These are phyloP conservation scores for Wickerhamomyces xylosicus DNA, from an alignment of 805 yeast genomes.

Conservation along the genomic window DNA sequence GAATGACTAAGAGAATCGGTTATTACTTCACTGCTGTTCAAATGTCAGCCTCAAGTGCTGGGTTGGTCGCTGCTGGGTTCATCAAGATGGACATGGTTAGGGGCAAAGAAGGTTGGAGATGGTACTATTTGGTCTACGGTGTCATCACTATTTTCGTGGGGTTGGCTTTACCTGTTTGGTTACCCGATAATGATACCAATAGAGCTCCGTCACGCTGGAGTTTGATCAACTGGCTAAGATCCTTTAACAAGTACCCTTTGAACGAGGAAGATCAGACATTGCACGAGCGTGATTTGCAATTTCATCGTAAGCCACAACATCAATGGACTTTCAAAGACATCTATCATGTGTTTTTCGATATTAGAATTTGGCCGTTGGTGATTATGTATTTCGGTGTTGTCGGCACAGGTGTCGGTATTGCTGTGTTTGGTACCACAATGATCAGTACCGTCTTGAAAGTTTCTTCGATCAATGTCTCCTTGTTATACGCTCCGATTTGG, in stretches of 20 bases:
- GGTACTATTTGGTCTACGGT: constrained; percentile 78
- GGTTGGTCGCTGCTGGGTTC: constrained; percentile 79
- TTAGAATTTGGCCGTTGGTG: constrained; percentile 68
- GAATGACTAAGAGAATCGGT: constrained; percentile 73
- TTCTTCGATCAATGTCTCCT: constrained; percentile 54
- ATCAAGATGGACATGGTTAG: constrained; percentile 66
- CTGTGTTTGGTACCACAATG: constrained; percentile 75
- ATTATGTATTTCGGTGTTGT: constrained; percentile 91
- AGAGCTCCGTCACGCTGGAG: constrained; percentile 6
- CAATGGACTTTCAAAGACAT: constrained; percentile 57
- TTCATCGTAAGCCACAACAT: constrained; percentile 28
- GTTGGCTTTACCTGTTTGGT: constrained; percentile 63
- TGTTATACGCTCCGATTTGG: constrained; percentile 86
- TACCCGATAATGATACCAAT: constrained; percentile 44
- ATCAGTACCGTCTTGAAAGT: constrained; percentile 53
- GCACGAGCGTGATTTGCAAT: constrained; percentile 52
- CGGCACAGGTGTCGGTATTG: constrained; percentile 79
- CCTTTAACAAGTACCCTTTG: constrained; percentile 32
- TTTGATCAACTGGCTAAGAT: constrained; percentile 9
- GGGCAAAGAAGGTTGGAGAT: constrained; percentile 77
- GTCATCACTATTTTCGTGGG: constrained; percentile 56
- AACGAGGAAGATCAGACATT: constrained; percentile 38
- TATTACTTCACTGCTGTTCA: constrained; percentile 90
- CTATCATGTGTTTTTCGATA: constrained; percentile 41
- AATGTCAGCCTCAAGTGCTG: constrained; percentile 82